These are phyloP conservation scores for Ajuga chamaepitys DNA, from an alignment of 257 asterid genomes.

Conservation along the genomic window DNA sequence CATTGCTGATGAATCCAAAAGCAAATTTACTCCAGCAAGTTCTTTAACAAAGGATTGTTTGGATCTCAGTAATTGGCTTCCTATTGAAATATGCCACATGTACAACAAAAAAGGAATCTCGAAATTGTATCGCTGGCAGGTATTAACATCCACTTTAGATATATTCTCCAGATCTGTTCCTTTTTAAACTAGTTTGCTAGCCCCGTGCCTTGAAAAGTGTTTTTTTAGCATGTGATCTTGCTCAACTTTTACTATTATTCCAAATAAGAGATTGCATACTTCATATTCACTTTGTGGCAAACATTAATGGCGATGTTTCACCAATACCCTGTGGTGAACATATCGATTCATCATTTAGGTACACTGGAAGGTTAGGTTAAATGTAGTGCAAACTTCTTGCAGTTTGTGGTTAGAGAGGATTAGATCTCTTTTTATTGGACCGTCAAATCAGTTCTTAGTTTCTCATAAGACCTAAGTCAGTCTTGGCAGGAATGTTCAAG, in stretches of 20 bases:
- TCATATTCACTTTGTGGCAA: background rate
- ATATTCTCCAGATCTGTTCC: constrained; percentile 5
- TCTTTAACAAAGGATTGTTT: constrained; percentile 39
- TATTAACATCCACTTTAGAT: constrained; percentile 21
- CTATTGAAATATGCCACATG: constrained; percentile 72
- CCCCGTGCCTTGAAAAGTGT: background rate
- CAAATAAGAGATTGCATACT: background rate
- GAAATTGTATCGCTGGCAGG: constrained; percentile 94
- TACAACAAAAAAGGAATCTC: constrained; percentile 81
- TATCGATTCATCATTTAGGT: background rate
- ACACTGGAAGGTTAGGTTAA: background rate
- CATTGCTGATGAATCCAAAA: constrained; percentile 31
- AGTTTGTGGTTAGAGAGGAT: background rate
- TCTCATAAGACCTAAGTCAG: too few species aligned
- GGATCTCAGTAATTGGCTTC: constrained; percentile 84
- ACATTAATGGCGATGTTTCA: background rate
- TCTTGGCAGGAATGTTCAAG: too few species aligned
- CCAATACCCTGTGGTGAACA: background rate
- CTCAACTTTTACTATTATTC: background rate
- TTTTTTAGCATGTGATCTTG: background rate
- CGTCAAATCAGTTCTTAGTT: background rate
- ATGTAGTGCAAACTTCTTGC: background rate
- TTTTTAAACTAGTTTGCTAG: background rate
- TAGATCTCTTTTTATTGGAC: background rate
- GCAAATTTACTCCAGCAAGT: constrained; percentile 61